Evolutionary conservation across 495 filamentous ascomycete genomes (phyloP).

Genomic region (Pyrenula massariospora): DNA sequence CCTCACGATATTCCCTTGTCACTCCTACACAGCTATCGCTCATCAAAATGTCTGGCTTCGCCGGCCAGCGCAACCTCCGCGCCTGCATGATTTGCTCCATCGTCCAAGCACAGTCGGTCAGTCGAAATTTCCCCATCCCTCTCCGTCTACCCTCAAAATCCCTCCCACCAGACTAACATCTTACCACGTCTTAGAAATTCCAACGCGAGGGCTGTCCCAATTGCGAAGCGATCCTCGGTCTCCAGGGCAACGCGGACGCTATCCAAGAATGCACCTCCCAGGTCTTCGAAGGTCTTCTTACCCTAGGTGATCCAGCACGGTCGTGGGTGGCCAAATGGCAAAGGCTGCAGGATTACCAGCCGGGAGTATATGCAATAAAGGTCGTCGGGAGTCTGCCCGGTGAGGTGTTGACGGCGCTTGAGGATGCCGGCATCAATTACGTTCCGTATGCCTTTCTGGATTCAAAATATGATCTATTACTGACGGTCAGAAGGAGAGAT

Average conservation of each 20-base stretch:
- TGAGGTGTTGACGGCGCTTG: constrained; percentile 51
- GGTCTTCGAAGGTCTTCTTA: constrained; percentile 83
- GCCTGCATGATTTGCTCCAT: constrained; percentile 98
- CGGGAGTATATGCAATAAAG: constrained; percentile 86
- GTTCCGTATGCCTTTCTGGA: constrained; percentile 38
- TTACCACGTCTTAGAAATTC: constrained; percentile 54
- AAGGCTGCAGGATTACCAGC: constrained; percentile 73
- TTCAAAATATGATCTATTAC: background rate
- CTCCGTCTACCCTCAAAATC: constrained; percentile 1
- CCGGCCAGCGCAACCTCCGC: constrained; percentile 60
- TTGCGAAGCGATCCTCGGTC: constrained; percentile 81
- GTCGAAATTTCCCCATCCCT: constrained; percentile 42
- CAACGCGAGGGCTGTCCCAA: constrained; percentile 83
- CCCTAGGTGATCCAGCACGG: constrained; percentile 58
- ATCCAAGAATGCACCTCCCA: constrained; percentile 90
- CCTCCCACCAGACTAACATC: background rate
- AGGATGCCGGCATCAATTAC: constrained; percentile 59
- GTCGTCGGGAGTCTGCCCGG: constrained; percentile 65
- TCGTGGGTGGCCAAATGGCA: constrained; percentile 96
- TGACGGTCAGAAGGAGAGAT: constrained; percentile 25
- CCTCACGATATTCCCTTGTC: too few species aligned
- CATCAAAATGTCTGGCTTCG: background rate
- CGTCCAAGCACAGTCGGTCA: constrained; percentile 45
- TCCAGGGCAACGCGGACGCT: constrained; percentile 62
- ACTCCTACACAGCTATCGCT: too few species aligned